Percentiles rank a stretch among this genome's conserved stretches.
phyloP scores from a whole-genome alignment of 2,329 filamentous ascomycete species.

The Penicillium sp. region DNA sequence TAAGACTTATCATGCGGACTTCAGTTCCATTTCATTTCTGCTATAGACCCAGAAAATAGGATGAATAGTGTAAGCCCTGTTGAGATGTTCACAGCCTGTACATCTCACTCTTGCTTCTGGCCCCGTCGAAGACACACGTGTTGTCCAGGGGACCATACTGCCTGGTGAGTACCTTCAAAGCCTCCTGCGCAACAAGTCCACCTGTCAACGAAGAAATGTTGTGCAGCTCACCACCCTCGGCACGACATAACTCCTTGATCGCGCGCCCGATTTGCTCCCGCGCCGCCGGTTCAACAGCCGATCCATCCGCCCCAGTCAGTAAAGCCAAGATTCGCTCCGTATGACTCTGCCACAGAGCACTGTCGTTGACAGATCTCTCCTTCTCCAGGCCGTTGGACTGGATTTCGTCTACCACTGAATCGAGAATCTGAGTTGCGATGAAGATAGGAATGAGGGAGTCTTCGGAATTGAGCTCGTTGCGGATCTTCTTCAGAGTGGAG shows the following conservation, averaged over 20 bases:
- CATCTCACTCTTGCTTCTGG: constrained; percentile 58
- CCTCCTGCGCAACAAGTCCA: constrained; percentile 93
- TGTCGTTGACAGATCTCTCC: constrained; percentile 34
- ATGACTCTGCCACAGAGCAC: constrained; percentile 34
- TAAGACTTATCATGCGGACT: not conserved
- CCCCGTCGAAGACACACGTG: constrained; percentile 64
- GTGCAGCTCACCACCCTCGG: constrained; percentile 83
- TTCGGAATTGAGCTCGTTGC: constrained; percentile 43
- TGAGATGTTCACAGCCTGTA: constrained; percentile 45
- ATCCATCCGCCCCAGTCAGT: constrained; percentile 42
- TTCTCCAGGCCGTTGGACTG: constrained; percentile 37
- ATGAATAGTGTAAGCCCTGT: not conserved
- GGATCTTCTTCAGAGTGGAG: constrained; percentile 47
- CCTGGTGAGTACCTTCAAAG: constrained; percentile 77
- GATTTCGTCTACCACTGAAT: constrained; percentile 57
- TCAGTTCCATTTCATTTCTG: not conserved
- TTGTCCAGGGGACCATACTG: constrained; percentile 68
- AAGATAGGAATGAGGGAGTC: constrained; percentile 69
- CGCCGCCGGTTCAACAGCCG: constrained; percentile 51
- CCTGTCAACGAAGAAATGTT: constrained; percentile 87
- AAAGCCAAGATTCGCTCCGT: constrained; percentile 31
- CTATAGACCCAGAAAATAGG: not conserved
- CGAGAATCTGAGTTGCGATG: constrained; percentile 59
- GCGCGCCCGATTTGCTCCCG: constrained; percentile 57
- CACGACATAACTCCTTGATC: constrained; percentile 70